Percentiles rank a stretch among this genome's conserved stretches.
Evolutionary conservation across 1,139 yeast genomes (phyloP).

Genomic region (Casaregolazyma suthepensis): DNA sequence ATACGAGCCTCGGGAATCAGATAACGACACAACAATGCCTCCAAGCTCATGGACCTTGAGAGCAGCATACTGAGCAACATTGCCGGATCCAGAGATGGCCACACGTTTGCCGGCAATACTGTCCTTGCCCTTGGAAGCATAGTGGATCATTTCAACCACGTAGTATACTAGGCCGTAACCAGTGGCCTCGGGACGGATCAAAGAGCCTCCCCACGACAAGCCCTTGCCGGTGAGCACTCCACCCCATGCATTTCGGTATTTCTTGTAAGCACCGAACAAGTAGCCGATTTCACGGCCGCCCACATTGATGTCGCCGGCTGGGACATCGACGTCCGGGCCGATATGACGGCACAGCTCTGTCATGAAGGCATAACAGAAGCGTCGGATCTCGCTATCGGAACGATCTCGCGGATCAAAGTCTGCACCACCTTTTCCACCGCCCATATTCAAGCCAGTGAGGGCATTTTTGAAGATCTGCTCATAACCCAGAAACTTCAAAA

Average conservation of each 20-base stretch:
- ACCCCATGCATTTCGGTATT: conserved; percentile 85
- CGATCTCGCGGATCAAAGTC: conserved; percentile 97
- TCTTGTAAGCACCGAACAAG: conserved; percentile 96
- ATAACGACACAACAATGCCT: conserved; percentile 86
- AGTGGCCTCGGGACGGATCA: conserved; percentile 98
- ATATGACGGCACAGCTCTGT: conserved; percentile 92
- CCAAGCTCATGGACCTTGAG: conserved; percentile 95
- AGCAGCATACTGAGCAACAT: conserved; percentile 98
- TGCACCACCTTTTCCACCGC: conserved; percentile 99
- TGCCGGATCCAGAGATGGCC: conserved; percentile 96
- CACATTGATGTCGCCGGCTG: conserved; percentile 95
- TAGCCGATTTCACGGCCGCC: conserved; percentile 91
- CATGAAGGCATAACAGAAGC: conserved; percentile 95
- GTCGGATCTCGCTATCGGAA: conserved; percentile 88
- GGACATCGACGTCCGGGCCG: conserved; percentile 96
- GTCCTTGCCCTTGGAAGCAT: conserved; percentile 84
- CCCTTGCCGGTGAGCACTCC: conserved; percentile 99
- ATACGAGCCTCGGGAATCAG: conserved; percentile 91
- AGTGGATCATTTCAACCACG: conserved; percentile 95
- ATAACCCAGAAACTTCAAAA: conserved; percentile 92
- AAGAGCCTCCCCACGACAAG: conserved; percentile 96
- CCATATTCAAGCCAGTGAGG: conserved; percentile 93
- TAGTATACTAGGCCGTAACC: conserved; percentile 97
- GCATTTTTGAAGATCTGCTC: conserved; percentile 99
- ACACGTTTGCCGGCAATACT: conserved; percentile 88